A percentile compares a stretch with the other conserved stretches of the same genome.
Conservation (phyloP, 2,329 filamentous ascomycete species). For the Plectosphaerella cucumerina region DNA sequence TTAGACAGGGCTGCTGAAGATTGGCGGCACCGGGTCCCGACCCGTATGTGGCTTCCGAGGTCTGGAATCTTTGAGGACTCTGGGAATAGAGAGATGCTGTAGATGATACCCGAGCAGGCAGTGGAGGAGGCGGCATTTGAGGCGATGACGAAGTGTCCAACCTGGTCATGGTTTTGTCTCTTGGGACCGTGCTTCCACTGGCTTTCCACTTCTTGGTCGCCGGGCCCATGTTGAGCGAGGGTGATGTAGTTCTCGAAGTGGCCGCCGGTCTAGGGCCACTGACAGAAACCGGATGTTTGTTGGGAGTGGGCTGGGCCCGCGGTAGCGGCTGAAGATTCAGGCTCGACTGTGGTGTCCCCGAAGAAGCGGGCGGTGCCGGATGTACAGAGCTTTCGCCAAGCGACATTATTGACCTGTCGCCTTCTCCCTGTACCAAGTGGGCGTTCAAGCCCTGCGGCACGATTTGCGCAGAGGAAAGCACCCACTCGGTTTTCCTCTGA, state of each 20-base stretch:
- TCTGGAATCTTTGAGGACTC: conserved; percentile 33
- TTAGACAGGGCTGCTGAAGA: no score
- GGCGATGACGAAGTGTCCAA: conserved; percentile 56
- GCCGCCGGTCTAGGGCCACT: no score
- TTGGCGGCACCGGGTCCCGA: conserved; percentile 8
- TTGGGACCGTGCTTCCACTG: conserved; percentile 68
- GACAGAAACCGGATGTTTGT: no score
- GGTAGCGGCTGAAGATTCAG: no score
- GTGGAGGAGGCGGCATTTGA: conserved; percentile 27
- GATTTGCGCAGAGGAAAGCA: conserved; percentile 7
- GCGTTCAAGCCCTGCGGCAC: no score
- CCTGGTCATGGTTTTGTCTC: conserved; percentile 75
- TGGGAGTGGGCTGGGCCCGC: no score
- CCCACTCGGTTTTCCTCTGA: conserved; percentile 38
- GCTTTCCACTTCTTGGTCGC: conserved; percentile 78
- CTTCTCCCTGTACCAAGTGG: no score
- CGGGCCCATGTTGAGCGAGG: conserved; percentile 57
- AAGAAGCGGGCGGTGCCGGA: no score
- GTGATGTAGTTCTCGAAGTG: conserved; percentile 68
- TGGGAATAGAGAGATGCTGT: conserved; percentile 49
- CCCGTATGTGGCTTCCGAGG: conserved; percentile 27
- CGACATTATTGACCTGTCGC: no score
- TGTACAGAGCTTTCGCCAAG: no score
- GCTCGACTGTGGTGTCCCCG: no score
- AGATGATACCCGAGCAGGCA: conserved; percentile 23